phyloP scores from a whole-genome alignment of 2,329 filamentous ascomycete genomes.

The Pseudocercospora cruenta region DNA sequence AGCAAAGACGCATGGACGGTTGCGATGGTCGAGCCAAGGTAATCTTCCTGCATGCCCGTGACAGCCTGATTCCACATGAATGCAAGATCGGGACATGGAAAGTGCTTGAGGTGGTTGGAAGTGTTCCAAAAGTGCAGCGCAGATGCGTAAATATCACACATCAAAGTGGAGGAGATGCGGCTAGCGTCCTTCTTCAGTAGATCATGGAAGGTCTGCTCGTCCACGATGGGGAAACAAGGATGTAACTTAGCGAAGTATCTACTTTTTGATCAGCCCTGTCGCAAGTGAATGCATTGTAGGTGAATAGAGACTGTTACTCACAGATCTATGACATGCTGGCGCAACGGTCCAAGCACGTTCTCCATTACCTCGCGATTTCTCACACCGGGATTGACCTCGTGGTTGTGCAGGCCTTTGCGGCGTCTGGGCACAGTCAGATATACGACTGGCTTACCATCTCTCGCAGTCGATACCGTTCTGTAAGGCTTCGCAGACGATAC shows the following conservation, averaged over 20 bases:
- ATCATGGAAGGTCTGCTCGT: slow-evolving; percentile 43
- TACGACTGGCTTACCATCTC: slow-evolving; percentile 43
- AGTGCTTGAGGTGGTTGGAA: slow-evolving; percentile 42
- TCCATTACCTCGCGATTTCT: slow-evolving; percentile 47
- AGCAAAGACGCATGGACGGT: slow-evolving; percentile 46
- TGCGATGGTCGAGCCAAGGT: slow-evolving; percentile 45
- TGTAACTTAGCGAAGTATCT: slow-evolving; percentile 48
- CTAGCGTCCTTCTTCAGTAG: slow-evolving; percentile 41
- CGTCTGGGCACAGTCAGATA: slow-evolving; percentile 54
- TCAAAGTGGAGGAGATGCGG: slow-evolving; percentile 41
- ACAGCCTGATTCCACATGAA: slow-evolving; percentile 50
- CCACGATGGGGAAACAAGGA: slow-evolving; percentile 45
- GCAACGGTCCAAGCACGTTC: slow-evolving; percentile 45
- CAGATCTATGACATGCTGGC: slow-evolving; percentile 47
- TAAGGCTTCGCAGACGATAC: slow-evolving; percentile 46
- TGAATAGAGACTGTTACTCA: not conserved
- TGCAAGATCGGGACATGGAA: slow-evolving; percentile 42
- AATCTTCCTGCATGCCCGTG: slow-evolving; percentile 47
- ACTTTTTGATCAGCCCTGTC: not conserved
- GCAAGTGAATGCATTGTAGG: not conserved
- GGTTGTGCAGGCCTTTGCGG: slow-evolving; percentile 47
- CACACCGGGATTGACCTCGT: slow-evolving; percentile 41
- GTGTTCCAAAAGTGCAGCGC: slow-evolving; percentile 44
- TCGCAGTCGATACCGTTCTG: slow-evolving; percentile 54
- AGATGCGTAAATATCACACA: slow-evolving; percentile 46